phyloP scores from a whole-genome alignment of 176 grass and related monocot genomes.

The Triticum dicoccoides region DNA sequence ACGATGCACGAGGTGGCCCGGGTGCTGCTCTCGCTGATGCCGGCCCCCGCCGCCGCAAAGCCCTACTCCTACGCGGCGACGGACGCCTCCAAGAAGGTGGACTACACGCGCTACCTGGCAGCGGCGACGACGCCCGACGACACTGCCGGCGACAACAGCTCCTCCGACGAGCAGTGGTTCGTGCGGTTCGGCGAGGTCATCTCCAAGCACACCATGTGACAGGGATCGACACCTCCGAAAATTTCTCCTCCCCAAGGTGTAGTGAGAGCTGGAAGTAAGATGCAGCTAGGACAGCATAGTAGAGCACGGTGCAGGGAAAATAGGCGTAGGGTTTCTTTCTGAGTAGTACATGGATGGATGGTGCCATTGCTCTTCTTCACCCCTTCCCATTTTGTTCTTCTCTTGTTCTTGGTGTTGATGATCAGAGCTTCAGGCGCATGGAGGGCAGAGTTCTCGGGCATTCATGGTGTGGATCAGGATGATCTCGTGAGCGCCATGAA shows the following conservation, averaged over 20 bases:
- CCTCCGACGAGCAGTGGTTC: constrained; percentile 91
- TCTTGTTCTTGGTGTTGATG: neutral
- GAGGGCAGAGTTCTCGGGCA: neutral
- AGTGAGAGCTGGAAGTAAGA: neutral
- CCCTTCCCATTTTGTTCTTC: neutral
- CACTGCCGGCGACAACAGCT: constrained; percentile 53
- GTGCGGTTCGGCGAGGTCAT: constrained; percentile 90
- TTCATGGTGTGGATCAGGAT: neutral
- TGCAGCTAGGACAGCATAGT: constrained; percentile 27
- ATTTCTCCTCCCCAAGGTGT: constrained; percentile 19
- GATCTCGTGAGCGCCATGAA: constrained; percentile 52
- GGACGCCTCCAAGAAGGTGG: constrained; percentile 23
- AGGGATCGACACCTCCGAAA: no score
- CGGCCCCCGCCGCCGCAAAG: constrained; percentile 40
- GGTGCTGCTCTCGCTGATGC: constrained; percentile 86
- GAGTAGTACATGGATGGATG: neutral
- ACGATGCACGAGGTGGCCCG: constrained; percentile 89
- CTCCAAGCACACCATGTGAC: constrained; percentile 81
- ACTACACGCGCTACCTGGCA: constrained; percentile 69
- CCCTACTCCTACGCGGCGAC: neutral
- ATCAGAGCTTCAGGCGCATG: constrained; percentile 19
- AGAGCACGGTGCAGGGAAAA: constrained; percentile 51
- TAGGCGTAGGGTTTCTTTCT: constrained; percentile 33
- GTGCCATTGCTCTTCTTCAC: neutral
- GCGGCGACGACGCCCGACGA: constrained; percentile 35